These are phyloP conservation scores for Corchorus capsularis DNA, from an alignment of 345 rosid species.

Conservation along the genomic window DNA sequence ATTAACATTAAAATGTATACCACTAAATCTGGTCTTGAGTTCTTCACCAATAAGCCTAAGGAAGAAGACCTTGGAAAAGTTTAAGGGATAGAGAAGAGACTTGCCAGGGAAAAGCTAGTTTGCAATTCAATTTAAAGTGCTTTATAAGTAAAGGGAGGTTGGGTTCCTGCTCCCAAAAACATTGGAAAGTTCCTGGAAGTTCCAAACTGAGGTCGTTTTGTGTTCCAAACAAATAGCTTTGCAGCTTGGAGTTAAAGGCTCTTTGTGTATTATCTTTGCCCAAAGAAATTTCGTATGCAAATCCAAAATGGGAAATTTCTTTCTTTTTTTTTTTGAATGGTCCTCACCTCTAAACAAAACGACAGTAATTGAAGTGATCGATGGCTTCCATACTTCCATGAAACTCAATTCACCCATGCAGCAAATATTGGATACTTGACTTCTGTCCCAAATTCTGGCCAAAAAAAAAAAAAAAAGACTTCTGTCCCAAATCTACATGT, in stretches of 20 bases:
- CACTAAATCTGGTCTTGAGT: neutral
- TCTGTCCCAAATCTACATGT: neutral
- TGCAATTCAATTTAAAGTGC: conserved; percentile 8
- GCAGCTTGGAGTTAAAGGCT: neutral
- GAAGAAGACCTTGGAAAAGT: neutral
- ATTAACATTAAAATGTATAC: conserved; percentile 5
- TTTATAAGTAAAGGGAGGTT: conserved; percentile 4
- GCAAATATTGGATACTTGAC: neutral
- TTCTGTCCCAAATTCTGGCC: neutral
- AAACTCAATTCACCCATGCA: neutral
- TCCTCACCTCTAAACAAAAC: conserved; percentile 20
- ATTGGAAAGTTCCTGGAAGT: conserved; percentile 22
- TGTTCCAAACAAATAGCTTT: neutral
- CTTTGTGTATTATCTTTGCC: neutral
- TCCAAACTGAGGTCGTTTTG: neutral
- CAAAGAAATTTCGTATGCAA: conserved; percentile 15
- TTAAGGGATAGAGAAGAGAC: neutral
- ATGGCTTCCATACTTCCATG: neutral
- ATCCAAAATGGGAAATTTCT: conserved; percentile 11
- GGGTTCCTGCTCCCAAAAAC: neutral
- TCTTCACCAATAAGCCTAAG: neutral
- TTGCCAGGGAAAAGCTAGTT: conserved; percentile 13
- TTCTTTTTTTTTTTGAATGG: conserved; percentile 20
- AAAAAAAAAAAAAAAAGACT: no score
- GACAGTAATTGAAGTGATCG: neutral